Conservation (phyloP, 106 monocot species). For the Dioscorea dumetorum region DNA sequence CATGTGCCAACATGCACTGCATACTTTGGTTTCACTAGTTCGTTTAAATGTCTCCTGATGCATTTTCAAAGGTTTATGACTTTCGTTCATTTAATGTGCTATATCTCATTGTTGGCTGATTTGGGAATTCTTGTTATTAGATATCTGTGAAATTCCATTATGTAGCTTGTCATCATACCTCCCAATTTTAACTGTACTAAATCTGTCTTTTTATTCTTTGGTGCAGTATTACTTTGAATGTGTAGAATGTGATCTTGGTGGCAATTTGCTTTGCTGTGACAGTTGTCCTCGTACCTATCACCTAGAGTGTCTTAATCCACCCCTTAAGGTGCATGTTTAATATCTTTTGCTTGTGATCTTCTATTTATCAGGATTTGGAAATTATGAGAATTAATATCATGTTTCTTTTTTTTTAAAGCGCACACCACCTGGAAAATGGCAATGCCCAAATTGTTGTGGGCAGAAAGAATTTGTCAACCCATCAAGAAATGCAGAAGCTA, state of each 20-base stretch:
- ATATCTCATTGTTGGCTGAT: no score
- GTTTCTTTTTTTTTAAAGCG: conserved; percentile 38
- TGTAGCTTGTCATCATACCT: no score
- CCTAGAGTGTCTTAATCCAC: conserved; percentile 81
- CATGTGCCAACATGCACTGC: no score
- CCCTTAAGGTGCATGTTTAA: conserved; percentile 62
- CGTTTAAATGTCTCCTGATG: no score
- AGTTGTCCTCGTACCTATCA: conserved; percentile 87
- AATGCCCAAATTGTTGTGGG: conserved; percentile 56
- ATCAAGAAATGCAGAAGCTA: conserved; percentile 19
- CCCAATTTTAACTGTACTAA: no score
- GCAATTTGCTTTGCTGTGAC: conserved; percentile 94
- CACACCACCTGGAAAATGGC: conserved; percentile 83
- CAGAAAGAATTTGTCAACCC: conserved; percentile 34
- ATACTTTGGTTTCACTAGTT: no score
- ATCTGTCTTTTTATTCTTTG: not conserved
- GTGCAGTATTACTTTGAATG: conserved; percentile 86
- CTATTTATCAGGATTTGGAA: conserved; percentile 7
- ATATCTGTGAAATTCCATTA: no score
- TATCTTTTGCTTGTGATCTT: not conserved
- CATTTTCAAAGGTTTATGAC: no score
- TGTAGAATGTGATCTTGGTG: conserved; percentile 86
- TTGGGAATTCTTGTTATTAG: no score
- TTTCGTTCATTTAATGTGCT: no score
- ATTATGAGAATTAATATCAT: not conserved